Evolutionary conservation across 2,329 filamentous ascomycete species (phyloP), one percentile per base, ranked within the genome.

Genomic region (Immersiporthe knoxdaviesiana): DNA sequence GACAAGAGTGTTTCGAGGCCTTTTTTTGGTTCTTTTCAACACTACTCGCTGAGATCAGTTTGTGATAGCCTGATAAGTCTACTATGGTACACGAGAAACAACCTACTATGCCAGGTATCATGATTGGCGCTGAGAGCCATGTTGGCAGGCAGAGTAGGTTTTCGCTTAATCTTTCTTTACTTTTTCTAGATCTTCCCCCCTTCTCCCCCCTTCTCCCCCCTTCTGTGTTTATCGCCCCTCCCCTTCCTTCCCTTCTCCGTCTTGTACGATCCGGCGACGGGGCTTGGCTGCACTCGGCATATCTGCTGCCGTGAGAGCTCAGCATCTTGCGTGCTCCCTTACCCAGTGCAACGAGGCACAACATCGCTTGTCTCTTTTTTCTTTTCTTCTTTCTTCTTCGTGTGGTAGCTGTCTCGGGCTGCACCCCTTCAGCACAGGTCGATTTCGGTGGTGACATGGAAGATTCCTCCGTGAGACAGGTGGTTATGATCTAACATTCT

Each of bases 281-380:
- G n/a, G 24, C 50, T 32, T 56, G 14, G 27, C 14, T 30, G 24
- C 24, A 18, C 30, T 56, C 14, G 5, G 52, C 52, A 56, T 56
- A 27, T 32, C 14, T 30, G 16, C 52, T 56, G 27, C 52, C 21
- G 62, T 24, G 24, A 3, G 12, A 65, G 5, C 12, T 56, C 14
- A 56, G 50, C 63, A 56, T 65, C 32, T 41, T 56, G 50, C 63
- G 12, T 56, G 39, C 56, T 30, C n/a, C 41, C 14, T 21, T 30
- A 6, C 14, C 21, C 18, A 56, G 35, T 58, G 39, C 35, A 11
- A 41, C 35, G 8, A 41, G 24, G 27, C 54, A 59, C 64, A 27
- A 50, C 37, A 18, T 65, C 35, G 63, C 35, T 18, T 39, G 32
- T 65, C 54, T 59, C 11, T 58, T 18, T 14, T 30, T 39, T 24